Conservation (phyloP, 2,329 filamentous ascomycete species). For the Emmonsiellopsis sp. region DNA sequence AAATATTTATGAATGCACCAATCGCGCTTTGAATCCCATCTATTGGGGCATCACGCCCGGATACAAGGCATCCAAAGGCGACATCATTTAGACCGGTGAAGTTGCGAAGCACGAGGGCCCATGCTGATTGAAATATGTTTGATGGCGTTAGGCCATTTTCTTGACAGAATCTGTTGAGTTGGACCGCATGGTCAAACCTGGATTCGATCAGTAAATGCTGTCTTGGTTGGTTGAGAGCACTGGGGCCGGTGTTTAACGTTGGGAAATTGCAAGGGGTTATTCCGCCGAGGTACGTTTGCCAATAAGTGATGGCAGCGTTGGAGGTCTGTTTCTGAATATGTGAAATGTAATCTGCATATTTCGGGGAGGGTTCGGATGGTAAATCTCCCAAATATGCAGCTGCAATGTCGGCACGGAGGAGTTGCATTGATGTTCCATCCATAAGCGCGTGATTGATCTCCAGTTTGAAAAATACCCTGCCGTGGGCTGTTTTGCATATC, state of each 20-base stretch:
- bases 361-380: constrained; percentile 19
- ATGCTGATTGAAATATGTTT: constrained; percentile 53
- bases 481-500: constrained; percentile 23
- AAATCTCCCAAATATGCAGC: constrained; percentile 25
- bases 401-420: constrained; percentile 24
- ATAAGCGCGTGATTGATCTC: constrained; percentile 32
- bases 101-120: constrained; percentile 27
- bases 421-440: constrained; percentile 26
- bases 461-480: constrained; percentile 25
- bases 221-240: not conserved
- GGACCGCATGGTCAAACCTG: constrained; percentile 4
- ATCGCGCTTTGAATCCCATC: constrained; percentile 30
- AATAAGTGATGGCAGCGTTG: constrained; percentile 22
- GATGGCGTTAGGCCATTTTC: constrained; percentile 14
- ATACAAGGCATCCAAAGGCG: constrained; percentile 32
- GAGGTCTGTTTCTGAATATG: constrained; percentile 21
- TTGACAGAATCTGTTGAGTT: constrained; percentile 10
- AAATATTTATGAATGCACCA: constrained; percentile 45
- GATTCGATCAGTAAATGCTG: not conserved
- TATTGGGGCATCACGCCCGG: constrained; percentile 30
- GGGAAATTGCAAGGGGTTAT: constrained; percentile 18
- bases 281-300: constrained; percentile 25
- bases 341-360: constrained; percentile 31
- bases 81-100: constrained; percentile 31
- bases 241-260: not conserved